Evolutionary conservation across 2,329 filamentous ascomycete genomes (phyloP), one percentile per base, ranked within the genome.

Genomic region (Orbilia ellipsospora): DNA sequence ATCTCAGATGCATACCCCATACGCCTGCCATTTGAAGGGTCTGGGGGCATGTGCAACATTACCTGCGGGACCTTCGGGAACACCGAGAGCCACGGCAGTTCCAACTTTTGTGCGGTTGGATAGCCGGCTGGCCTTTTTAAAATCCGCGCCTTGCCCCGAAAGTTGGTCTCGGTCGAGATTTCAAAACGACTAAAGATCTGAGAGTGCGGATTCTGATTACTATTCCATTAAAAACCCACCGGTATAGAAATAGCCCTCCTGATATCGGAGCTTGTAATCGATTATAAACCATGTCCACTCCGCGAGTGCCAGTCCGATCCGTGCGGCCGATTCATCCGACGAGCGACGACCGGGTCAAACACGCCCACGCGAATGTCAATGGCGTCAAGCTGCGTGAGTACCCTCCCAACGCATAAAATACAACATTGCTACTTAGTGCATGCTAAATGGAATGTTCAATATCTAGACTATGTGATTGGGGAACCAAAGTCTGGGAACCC

Each of bases 381-480:
- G 80, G 80, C 44, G 78, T 77, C 51, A 77, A 73, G n/a, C 79
- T 81, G 40, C 80, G 80, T 81, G 69, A 63, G 79, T 61, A 1
- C n/a, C 16, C 16, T 42, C 40, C 51, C 56, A 60, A 51, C 50
- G 28, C 51, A 36, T 15, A 57, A 73, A 66, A 70, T 65, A 36
- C 56, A 20, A 36, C 26, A 54, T 6, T n/a, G 16, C 10, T 36
- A 6, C 3, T 36, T 2, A 3, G 8, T 36, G 20, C 16, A n/a
- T 13, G 50, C 66, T 72, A n/a, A 70, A n/a, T 26, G 4, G 36
- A 66, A 55, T 54, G 15, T 36, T 44, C 20, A 12, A 20, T 36
- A 13, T 45, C 12, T 60, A 80, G 79, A 80, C 67, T 80, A 80
- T 68, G 79, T 80, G 31, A 78, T 79, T 54, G 79, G 79, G 31